Conservation (phyloP, 2,329 filamentous ascomycete species). For the Aspergillus sp. region DNA sequence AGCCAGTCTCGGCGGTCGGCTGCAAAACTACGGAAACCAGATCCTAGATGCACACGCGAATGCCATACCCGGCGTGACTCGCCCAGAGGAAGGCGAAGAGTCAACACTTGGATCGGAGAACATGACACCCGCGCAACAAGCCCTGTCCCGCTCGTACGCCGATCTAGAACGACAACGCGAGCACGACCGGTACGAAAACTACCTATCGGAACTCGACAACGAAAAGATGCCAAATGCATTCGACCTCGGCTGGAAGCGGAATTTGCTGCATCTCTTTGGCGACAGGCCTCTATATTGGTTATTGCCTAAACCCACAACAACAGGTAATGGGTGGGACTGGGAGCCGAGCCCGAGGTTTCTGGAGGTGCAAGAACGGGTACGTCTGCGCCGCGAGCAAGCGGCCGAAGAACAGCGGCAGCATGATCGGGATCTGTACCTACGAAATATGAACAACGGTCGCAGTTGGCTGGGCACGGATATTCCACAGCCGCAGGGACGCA, state of each 20-base stretch:
- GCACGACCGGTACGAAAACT: conserved; percentile 69
- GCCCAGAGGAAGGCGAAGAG: conserved; percentile 77
- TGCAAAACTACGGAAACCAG: conserved; percentile 68
- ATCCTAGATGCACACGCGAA: conserved; percentile 80
- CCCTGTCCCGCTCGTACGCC: conserved; percentile 49
- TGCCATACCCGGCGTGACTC: conserved; percentile 73
- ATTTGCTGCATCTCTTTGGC: conserved; percentile 80
- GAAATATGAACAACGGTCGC: conserved; percentile 32
- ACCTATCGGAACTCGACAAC: conserved; percentile 86
- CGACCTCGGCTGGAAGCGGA: conserved; percentile 79
- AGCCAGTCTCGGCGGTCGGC: conserved; percentile 39
- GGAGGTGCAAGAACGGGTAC: conserved; percentile 51
- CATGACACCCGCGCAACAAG: conserved; percentile 47
- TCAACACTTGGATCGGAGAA: conserved; percentile 13
- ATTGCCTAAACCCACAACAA: conserved; percentile 79
- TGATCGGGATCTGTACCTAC: conserved; percentile 36
- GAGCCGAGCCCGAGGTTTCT: conserved; percentile 80
- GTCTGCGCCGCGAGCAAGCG: conserved; percentile 31
- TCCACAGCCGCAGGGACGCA: conserved; percentile 22
- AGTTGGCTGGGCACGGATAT: conserved; percentile 25
- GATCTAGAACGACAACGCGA: conserved; percentile 64
- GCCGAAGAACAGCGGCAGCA: conserved; percentile 31
- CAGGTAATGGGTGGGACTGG: conserved; percentile 92
- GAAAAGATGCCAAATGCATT: conserved; percentile 90
- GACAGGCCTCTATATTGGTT: conserved; percentile 70